phyloP scores from a whole-genome alignment of 129 eudicot species.

The Pittosporum tobira region DNA sequence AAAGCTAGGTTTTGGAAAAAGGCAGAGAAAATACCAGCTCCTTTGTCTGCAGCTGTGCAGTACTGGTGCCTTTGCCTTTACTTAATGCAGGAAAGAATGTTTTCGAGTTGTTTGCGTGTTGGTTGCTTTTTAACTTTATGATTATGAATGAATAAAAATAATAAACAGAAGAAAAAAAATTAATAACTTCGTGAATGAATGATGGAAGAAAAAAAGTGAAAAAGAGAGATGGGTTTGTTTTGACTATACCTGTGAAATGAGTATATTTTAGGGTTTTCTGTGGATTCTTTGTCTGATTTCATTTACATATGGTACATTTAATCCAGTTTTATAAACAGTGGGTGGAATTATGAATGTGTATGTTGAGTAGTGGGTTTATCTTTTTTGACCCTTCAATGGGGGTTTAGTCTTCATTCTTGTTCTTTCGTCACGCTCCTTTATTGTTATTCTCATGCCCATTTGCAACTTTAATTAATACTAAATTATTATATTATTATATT shows the following conservation, averaged over 20 bases:
- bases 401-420: conserved; percentile 18
- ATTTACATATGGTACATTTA: conserved; percentile 10
- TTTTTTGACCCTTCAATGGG: conserved; percentile 29
- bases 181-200: conserved; percentile 19
- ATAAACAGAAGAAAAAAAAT: too few relatives aligned
- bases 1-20: background rate
- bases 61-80: too few relatives aligned
- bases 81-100: conserved; percentile 28
- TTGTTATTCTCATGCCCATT: conserved; percentile 3
- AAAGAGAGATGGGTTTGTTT: conserved; percentile 23
- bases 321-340: conserved; percentile 4
- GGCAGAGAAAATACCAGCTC: background rate
- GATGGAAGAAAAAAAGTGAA: conserved; percentile 16
- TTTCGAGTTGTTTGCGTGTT: conserved; percentile 27
- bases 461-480: background rate
- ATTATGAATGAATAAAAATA: too few relatives aligned
- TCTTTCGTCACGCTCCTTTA: conserved; percentile 16
- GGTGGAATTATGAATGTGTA: conserved; percentile 25
- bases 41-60: conserved; percentile 16
- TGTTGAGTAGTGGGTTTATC: conserved; percentile 28
- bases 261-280: conserved; percentile 16
- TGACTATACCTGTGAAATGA: conserved; percentile 28
- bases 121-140: conserved; percentile 37
- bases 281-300: conserved; percentile 31
- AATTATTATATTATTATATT: too few relatives aligned